Evolutionary conservation across 768 basidiomycete genomes (phyloP).

Genomic region (Leccinum rimulosum): DNA sequence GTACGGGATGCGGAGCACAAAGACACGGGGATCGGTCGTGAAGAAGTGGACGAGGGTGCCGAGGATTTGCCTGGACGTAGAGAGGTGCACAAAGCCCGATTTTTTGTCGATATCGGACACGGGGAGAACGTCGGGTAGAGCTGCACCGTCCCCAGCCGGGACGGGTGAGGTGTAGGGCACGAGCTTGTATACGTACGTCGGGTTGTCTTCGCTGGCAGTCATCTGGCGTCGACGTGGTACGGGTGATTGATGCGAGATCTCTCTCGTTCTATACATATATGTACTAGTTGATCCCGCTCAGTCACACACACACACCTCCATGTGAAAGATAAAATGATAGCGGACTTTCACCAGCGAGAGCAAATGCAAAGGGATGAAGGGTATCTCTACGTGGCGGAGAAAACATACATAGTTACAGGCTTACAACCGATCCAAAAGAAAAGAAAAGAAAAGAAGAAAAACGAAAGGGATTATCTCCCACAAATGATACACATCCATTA

Average conservation of each 20-base stretch:
- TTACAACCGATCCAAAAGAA: conserved; percentile 17
- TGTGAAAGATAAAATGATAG: background rate
- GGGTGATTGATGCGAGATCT: background rate
- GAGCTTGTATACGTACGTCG: conserved; percentile 63
- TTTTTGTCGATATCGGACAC: conserved; percentile 46
- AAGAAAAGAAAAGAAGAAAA: background rate
- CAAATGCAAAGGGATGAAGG: conserved; percentile 14
- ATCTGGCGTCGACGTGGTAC: conserved; percentile 2
- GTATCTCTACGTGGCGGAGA: conserved; percentile 25
- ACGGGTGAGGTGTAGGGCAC: conserved; percentile 39
- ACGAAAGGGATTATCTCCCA: conserved; percentile 1
- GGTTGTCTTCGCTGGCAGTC: conserved; percentile 19
- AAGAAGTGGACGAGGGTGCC: conserved; percentile 50
- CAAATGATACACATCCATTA: conserved; percentile 23
- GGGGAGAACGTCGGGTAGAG: conserved; percentile 46
- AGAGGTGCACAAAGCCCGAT: conserved; percentile 55
- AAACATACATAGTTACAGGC: conserved; percentile 25
- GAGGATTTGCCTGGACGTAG: conserved; percentile 48
- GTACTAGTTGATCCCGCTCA: background rate
- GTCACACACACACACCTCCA: background rate
- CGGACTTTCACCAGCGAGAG: background rate
- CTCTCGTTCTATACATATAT: background rate
- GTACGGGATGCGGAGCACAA: conserved; percentile 45
- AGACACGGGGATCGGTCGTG: conserved; percentile 35
- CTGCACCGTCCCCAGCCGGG: conserved; percentile 28